These are phyloP conservation scores for Coemansia sp. DNA, from an alignment of 192 early-diverging fungal genomes.

Conservation along the genomic window DNA sequence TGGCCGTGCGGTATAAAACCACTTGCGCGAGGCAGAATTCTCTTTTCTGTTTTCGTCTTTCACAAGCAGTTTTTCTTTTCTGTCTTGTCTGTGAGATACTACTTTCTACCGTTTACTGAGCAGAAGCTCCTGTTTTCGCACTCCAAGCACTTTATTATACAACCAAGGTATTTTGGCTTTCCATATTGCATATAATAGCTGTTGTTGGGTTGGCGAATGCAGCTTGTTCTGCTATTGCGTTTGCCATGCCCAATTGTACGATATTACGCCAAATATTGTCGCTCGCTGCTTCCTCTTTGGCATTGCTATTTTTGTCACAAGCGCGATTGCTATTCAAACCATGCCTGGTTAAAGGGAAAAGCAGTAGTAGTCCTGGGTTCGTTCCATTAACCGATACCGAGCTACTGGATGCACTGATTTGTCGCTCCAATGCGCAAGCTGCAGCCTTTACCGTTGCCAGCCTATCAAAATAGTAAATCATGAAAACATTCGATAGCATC, in stretches of 20 bases:
- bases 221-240: background rate
- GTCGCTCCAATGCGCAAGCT: background rate
- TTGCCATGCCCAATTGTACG: background rate
- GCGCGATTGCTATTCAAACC: too few species aligned
- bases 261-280: too few species aligned
- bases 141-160: background rate
- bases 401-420: background rate
- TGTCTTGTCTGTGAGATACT: background rate
- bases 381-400: conserved; percentile 7
- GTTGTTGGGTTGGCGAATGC: background rate
- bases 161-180: background rate
- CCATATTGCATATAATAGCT: background rate
- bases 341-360: too few species aligned
- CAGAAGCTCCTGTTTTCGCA: too few species aligned
- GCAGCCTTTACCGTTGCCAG: too few species aligned
- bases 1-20: background rate
- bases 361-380: background rate
- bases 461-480: too few species aligned
- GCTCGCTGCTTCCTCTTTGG: background rate
- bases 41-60: background rate
- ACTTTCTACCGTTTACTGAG: background rate
- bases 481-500: background rate
- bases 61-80: background rate
- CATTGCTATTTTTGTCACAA: background rate
- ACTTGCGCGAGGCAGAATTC: background rate